Evolutionary conservation across 2,329 filamentous ascomycete species (phyloP), one percentile per base, ranked within the genome.

Genomic region (Exutisphaerella laricina): DNA sequence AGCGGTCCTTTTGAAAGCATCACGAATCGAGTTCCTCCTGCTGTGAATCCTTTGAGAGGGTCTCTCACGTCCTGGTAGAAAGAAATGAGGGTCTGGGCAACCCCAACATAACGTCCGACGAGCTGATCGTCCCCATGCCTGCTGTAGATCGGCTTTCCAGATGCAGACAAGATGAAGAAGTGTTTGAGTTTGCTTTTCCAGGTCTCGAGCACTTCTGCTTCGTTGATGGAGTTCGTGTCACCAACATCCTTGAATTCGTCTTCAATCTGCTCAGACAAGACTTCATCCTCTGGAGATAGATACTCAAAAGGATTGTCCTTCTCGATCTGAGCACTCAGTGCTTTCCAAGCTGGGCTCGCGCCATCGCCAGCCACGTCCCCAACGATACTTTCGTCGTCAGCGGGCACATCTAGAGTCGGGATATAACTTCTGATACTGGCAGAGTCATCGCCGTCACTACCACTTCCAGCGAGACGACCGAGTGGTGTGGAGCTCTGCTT

Each of bases 181-280:
- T 98, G 92, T 66, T 98, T 98, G 50, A 89, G 74, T 69, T 97
- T 97, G 26, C 84, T 79, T 62, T 88, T 92, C 89, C 89, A 98
- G 50, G 81, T 73, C 12, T 71, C 69, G 29, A 95, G 71, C 18
- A 87, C 55, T 16, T 61, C 53, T 56, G 70, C 68, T 63, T 83
- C 76, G 50, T 80, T 78, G 3, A 69, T 68, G 5, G 70, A 72
- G 45, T 76, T 73, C 5, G 80, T 77, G 1, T 81, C 82, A 29
- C 94, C 73, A 20, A 80, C 71, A 18, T 80, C 71, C 46, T 88
- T 82, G 54, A 96, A 94, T 61, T 97, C 90, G 48, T 72, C 70
- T 30, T 79, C 72, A 54, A 96, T 94, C 9, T 79, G 75, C 3
- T 75, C 65, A 25, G 88, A 75, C 22, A 77, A 67, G 7, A 63